Conservation (phyloP, 306 rosid species). For the Vachellia pachyceras region DNA sequence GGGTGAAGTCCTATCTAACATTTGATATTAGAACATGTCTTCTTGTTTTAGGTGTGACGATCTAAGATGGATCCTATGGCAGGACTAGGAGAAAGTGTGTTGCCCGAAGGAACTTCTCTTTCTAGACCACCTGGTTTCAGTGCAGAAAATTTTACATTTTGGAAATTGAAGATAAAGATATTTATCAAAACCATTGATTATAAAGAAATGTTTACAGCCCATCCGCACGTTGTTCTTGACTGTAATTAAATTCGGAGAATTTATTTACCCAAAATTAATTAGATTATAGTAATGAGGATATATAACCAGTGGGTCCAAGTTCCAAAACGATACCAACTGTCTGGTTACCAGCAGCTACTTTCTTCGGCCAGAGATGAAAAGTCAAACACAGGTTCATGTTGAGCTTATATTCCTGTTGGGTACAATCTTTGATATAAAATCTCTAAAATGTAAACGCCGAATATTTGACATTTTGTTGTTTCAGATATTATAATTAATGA, state of each 20-base stretch:
- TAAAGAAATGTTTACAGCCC: not conserved
- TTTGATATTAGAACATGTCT: too few species aligned
- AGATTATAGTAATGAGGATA: not conserved
- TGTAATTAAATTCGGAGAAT: not conserved
- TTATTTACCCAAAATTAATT: too few species aligned
- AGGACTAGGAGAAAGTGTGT: too few species aligned
- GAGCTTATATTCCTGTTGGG: not conserved
- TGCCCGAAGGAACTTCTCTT: too few species aligned
- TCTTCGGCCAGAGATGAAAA: not conserved
- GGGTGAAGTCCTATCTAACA: too few species aligned
- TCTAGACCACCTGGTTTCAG: too few species aligned
- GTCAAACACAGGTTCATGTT: not conserved
- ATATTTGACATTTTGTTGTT: not conserved
- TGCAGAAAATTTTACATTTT: too few species aligned
- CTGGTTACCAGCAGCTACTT: not conserved
- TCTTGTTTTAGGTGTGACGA: too few species aligned
- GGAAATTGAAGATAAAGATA: too few species aligned
- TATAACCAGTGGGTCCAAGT: slow-evolving; percentile 11
- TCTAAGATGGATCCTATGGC: too few species aligned
- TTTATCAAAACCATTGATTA: too few species aligned
- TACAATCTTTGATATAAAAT: not conserved
- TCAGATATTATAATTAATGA: not conserved
- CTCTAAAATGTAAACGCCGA: not conserved
- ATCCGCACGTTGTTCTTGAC: not conserved
- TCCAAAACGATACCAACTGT: slow-evolving; percentile 5